A percentile compares a stretch with the other conserved stretches of the same genome.
These are phyloP conservation scores for Annulohypoxylon moriforme DNA, from an alignment of 495 filamentous ascomycete genomes.

Conservation along the genomic window DNA sequence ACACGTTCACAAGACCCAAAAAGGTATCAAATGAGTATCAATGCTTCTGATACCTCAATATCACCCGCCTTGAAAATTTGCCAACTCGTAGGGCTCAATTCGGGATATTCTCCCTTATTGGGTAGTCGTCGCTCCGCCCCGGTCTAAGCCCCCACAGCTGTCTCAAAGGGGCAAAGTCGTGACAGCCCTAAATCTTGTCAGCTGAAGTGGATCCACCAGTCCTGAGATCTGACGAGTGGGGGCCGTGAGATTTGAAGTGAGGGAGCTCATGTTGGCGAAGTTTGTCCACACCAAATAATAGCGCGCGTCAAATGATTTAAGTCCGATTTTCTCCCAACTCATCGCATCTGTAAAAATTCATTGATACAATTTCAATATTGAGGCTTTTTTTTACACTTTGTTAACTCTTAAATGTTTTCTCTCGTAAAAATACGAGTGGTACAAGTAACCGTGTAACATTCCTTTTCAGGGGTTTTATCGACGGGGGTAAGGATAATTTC, in stretches of 20 bases:
- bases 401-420: too few species aligned
- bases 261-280: background rate
- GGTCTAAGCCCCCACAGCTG: constrained; percentile 2
- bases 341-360: too few species aligned
- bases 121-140: background rate
- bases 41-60: too few species aligned
- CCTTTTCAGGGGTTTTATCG: background rate
- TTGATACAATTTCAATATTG: too few species aligned
- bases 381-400: too few species aligned
- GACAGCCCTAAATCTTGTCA: background rate
- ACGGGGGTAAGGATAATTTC: background rate
- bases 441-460: too few species aligned
- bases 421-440: too few species aligned
- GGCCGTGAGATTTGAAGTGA: background rate
- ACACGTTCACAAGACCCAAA: too few species aligned
- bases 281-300: background rate
- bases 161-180: background rate
- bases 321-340: too few species aligned
- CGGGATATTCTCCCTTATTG: background rate
- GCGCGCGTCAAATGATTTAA: background rate
- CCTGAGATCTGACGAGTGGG: background rate
- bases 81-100: background rate
- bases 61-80: background rate
- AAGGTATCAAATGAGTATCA: too few species aligned
- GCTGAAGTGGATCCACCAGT: background rate